Evolutionary conservation across 2,329 filamentous ascomycete species (phyloP), one percentile per base, ranked within the genome.

Genomic region (Phyllosticta citriasiana): DNA sequence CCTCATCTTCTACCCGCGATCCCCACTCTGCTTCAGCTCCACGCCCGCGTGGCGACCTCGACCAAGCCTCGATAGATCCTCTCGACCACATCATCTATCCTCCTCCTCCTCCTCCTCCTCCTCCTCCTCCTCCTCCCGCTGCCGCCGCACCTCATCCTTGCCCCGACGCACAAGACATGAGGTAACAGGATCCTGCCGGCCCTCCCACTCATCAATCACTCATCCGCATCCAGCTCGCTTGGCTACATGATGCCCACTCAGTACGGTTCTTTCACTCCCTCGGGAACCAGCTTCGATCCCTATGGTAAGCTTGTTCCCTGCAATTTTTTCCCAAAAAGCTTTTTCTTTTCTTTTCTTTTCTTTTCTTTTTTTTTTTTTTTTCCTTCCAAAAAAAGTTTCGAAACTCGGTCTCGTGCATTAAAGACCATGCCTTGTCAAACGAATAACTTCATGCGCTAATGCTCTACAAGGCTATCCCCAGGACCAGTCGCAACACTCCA

Each of bases 191-290:
- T 40, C 51, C 52, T 50, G 54, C 51, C 40, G 22, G 30, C 57
- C 24, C 52, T 47, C 51, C 53, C 24, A 57, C 27, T 19, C 55
- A 60, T 35, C 22, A 53, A 52, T 56, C 53, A 56, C 59, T 59
- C 40, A 58, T 51, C 57, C 56, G 61, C 55, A 47, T 16, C 9
- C 60, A 76, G 73, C 71, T 72, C 71, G 63, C 67, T 74, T 66
- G 72, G 69, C 59, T 74, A 70, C 63, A 73, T 74, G 69, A 73
- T 74, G 64, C 70, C 73, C 66, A 68, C 72, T 63, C 74, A 73
- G 62, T 74, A 74, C 66, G 69, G 68, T 63, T 63, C 63, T 33
- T 68, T 73, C 66, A 69, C 70, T 62, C 68, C 74, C 50, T 74
- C 72, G 62, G 69, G 69, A 50, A 54, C 47, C 47, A 60, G 27